A percentile compares a stretch with the other conserved stretches of the same genome.
Conservation (phyloP, 2,329 filamentous ascomycete genomes). For the Lachnellula suecica region DNA sequence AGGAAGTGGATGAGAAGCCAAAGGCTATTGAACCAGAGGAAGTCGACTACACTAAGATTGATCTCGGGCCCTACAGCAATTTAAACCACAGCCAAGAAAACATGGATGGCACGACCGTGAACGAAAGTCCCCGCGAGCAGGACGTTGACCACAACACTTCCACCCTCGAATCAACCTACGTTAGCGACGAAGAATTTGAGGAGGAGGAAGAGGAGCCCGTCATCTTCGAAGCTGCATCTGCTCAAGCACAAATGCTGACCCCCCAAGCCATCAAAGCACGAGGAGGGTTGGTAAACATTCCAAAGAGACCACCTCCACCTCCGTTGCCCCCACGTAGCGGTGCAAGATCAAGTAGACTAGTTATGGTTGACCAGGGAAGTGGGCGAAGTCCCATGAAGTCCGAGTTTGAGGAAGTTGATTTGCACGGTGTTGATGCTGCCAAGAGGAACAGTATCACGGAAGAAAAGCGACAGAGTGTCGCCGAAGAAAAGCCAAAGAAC, state of each 20-base stretch:
- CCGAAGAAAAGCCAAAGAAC: conserved; percentile 6
- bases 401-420: conserved; percentile 34
- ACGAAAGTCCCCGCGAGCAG: conserved; percentile 32
- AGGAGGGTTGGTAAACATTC: conserved; percentile 80
- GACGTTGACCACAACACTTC: conserved; percentile 29
- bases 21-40: conserved; percentile 48
- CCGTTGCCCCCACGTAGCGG: conserved; percentile 73
- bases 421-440: conserved; percentile 15
- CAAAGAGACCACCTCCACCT: conserved; percentile 75
- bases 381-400: conserved; percentile 23
- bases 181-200: conserved; percentile 42
- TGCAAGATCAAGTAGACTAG: conserved; percentile 37
- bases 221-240: conserved; percentile 64
- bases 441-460: conserved; percentile 12
- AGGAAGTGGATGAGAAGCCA: conserved; percentile 33
- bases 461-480: neutral
- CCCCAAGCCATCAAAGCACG: conserved; percentile 54
- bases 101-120: conserved; percentile 31
- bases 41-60: conserved; percentile 59
- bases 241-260: conserved; percentile 56
- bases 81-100: conserved; percentile 29
- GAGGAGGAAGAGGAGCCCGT: conserved; percentile 60
- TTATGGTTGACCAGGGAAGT: conserved; percentile 27
- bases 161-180: conserved; percentile 38
- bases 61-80: conserved; percentile 43